Evolutionary conservation across 148 eudicot species (phyloP), one percentile per base, ranked within the genome.

Genomic region (Heliamphora exappendiculata): DNA sequence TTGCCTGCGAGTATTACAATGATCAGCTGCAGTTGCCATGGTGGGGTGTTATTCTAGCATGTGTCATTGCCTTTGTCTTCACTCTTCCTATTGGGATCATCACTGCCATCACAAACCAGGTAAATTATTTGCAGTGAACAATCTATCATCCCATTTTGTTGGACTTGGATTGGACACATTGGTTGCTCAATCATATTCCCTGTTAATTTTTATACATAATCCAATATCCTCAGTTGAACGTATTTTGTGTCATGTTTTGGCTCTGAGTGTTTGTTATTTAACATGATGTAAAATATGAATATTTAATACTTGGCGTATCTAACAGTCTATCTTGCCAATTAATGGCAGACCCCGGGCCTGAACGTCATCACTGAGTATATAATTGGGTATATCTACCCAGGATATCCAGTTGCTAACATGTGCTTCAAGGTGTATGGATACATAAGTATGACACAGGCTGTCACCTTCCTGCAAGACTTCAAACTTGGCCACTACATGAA

Each of bases 401-500:
- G 99, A 65, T 93, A 96, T 80, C 99, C 99, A 0, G 98, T 96
- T 0, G 99, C 99, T 7, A 96, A 93, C 74, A 93, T 96, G 97
- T 93, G 93, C 86, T 96, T 96, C 85, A 96, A 96, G 84, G 94
- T 96, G 42, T 91, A 91, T 63, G 98, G 98, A 24, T 96, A 89
- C 87, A 89, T 96, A 36, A 96, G 99, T 39, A 96, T 91, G 97
- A 78, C 89, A 16, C 99, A 95, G 77, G 99, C 99, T 8, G 77
- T 96, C 58, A 87, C 97, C 14, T 93, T 96, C 85, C 84, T 96
- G 41, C 98, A 93, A 91, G 98, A 96, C 80, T 91, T 96, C 87
- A 96, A 96, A 82, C 98, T 96, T 67, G 99, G 99, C 13, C 99
- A 96, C 76, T 96, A 93, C 80, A 96, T 96, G 99, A 96, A 96